These are phyloP conservation scores for Borealophlyctis nickersoniae DNA, from an alignment of 192 early-diverging fungal species.

Conservation along the genomic window DNA sequence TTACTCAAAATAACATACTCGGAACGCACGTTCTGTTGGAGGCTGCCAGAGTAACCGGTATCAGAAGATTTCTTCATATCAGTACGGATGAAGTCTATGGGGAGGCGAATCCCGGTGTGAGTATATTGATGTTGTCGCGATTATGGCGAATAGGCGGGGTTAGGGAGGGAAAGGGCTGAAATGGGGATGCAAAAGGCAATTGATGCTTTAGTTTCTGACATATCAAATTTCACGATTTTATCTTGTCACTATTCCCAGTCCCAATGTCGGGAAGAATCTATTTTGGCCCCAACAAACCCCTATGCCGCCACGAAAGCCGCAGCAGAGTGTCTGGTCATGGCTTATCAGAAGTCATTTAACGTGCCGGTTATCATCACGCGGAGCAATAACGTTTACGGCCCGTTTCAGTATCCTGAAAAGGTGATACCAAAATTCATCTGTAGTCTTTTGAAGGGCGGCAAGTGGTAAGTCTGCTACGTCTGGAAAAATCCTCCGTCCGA, in stretches of 20 bases:
- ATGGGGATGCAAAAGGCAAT: too few species aligned
- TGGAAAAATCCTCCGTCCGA: background rate
- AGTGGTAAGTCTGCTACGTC: conserved; percentile 35
- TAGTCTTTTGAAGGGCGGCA: conserved; percentile 47
- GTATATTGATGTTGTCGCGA: too few species aligned
- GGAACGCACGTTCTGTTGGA: conserved; percentile 77
- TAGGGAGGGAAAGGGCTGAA: too few species aligned
- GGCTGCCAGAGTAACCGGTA: conserved; percentile 46
- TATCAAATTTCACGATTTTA: too few species aligned
- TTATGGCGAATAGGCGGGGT: too few species aligned
- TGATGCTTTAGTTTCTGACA: too few species aligned
- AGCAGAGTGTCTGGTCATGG: conserved; percentile 67
- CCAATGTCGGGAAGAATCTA: conserved; percentile 55
- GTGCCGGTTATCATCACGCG: conserved; percentile 73
- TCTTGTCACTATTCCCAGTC: conserved; percentile 45
- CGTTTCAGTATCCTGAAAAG: conserved; percentile 77
- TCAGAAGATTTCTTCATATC: conserved; percentile 67
- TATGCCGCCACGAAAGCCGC: conserved; percentile 80
- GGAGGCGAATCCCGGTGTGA: conserved; percentile 54
- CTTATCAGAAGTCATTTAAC: conserved; percentile 71
- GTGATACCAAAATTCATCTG: conserved; percentile 78
- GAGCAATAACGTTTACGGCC: conserved; percentile 75
- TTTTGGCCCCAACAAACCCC: conserved; percentile 67
- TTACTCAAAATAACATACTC: conserved; percentile 70
- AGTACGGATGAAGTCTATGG: conserved; percentile 81